Evolutionary conservation across 306 rosid species (phyloP).

Genomic region (Corylus americana): DNA sequence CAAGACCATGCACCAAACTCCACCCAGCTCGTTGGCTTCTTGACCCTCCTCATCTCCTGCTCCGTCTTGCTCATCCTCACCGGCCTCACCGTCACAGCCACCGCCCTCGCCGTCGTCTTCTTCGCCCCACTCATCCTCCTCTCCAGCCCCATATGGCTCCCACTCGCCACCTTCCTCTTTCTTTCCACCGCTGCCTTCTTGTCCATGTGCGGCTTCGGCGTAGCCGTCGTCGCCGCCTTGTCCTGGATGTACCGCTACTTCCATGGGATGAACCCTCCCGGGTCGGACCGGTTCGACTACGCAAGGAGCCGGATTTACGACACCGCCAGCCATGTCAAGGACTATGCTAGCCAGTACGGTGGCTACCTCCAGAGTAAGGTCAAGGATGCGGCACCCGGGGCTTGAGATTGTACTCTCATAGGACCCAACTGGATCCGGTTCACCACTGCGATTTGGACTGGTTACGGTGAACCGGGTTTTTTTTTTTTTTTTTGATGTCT

Average conservation of each 20-base stretch:
- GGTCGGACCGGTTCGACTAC: slow-evolving; percentile 70
- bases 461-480: background rate
- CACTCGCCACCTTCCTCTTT: slow-evolving; percentile 37
- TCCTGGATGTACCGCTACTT: slow-evolving; percentile 76
- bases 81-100: slow-evolving; percentile 48
- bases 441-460: no score
- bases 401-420: slow-evolving; percentile 29
- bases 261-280: slow-evolving; percentile 76
- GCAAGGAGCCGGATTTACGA: slow-evolving; percentile 72
- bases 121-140: slow-evolving; percentile 57
- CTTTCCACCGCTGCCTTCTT: slow-evolving; percentile 40
- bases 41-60: slow-evolving; percentile 57
- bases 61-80: slow-evolving; percentile 55
- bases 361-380: slow-evolving; percentile 75
- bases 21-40: slow-evolving; percentile 49
- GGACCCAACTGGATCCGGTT: no score
- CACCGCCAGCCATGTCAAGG: slow-evolving; percentile 83
- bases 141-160: slow-evolving; percentile 78
- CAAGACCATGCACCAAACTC: slow-evolving; percentile 54
- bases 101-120: slow-evolving; percentile 39
- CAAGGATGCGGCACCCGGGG: slow-evolving; percentile 90
- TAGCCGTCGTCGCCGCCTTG: slow-evolving; percentile 30
- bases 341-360: slow-evolving; percentile 81
- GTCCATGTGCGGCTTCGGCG: slow-evolving; percentile 43
- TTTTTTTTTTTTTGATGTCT: background rate